These are phyloP conservation scores for Harrya chromipes DNA, from an alignment of 768 basidiomycete genomes.

Conservation along the genomic window DNA sequence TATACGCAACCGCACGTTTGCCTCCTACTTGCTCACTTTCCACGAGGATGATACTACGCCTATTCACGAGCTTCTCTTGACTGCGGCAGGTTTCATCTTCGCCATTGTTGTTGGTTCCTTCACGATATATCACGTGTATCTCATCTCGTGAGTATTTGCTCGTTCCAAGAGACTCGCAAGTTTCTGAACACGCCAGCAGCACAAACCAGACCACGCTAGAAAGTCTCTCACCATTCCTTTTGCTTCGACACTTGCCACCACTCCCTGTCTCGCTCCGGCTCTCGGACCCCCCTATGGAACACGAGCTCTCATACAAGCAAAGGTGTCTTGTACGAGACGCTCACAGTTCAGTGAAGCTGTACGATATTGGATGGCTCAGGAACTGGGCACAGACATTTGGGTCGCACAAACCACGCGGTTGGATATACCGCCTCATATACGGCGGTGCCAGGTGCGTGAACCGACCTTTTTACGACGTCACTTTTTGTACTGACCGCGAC, in stretches of 20 bases:
- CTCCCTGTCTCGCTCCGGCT: slow-evolving; percentile 48
- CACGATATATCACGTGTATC: slow-evolving; percentile 70
- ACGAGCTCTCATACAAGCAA: slow-evolving; percentile 65
- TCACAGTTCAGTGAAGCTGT: slow-evolving; percentile 57
- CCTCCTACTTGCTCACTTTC: slow-evolving; percentile 2
- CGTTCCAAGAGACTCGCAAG: not conserved
- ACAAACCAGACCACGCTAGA: slow-evolving; percentile 89
- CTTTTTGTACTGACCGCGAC: not conserved
- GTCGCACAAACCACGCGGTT: slow-evolving; percentile 49
- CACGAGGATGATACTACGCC: slow-evolving; percentile 60
- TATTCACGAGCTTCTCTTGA: slow-evolving; percentile 65
- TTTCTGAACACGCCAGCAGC: slow-evolving; percentile 34
- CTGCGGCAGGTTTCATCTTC: slow-evolving; percentile 58
- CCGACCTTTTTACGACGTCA: not conserved
- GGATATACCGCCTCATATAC: slow-evolving; percentile 49
- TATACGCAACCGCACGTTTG: not conserved
- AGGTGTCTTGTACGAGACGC: slow-evolving; percentile 63
- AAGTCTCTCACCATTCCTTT: slow-evolving; percentile 67
- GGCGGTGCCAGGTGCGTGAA: slow-evolving; percentile 64
- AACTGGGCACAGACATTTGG: slow-evolving; percentile 74
- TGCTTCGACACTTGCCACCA: slow-evolving; percentile 68
- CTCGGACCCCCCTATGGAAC: slow-evolving; percentile 69
- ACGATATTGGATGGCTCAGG: slow-evolving; percentile 69
- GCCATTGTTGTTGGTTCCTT: slow-evolving; percentile 72
- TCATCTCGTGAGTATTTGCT: slow-evolving; percentile 55